Evolutionary conservation across 495 filamentous ascomycete species (phyloP).

Genomic region (Xylaria palmicola): DNA sequence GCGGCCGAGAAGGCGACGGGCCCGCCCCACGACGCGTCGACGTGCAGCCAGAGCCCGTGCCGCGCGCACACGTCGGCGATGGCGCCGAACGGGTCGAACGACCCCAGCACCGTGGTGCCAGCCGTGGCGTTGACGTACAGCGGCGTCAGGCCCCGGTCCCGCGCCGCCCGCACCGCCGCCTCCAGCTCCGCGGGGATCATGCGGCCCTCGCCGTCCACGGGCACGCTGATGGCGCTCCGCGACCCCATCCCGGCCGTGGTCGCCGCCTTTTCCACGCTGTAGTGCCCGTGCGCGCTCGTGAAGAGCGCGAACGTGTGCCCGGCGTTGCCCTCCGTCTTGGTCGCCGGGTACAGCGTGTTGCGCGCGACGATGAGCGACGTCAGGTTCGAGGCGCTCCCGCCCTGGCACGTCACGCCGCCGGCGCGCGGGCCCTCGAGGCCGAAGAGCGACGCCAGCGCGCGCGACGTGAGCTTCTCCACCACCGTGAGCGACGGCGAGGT

Average conservation of each 20-base stretch:
- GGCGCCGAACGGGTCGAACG: slow-evolving; percentile 76
- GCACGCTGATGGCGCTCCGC: slow-evolving; percentile 66
- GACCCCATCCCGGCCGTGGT: slow-evolving; percentile 82
- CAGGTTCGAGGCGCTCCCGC: slow-evolving; percentile 81
- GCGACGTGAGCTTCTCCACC: slow-evolving; percentile 76
- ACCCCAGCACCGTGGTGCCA: slow-evolving; percentile 89
- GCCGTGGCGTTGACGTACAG: slow-evolving; percentile 96
- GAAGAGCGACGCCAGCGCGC: slow-evolving; percentile 69
- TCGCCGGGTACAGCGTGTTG: slow-evolving; percentile 76
- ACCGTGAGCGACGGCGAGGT: slow-evolving; percentile 86
- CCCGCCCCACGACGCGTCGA: slow-evolving; percentile 91
- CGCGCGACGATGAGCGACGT: slow-evolving; percentile 87
- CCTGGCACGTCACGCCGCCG: slow-evolving; percentile 85
- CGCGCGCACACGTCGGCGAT: slow-evolving; percentile 70
- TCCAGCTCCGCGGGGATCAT: slow-evolving; percentile 70
- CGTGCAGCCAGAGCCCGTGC: slow-evolving; percentile 81
- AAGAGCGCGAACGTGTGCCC: slow-evolving; percentile 73
- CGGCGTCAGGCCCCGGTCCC: slow-evolving; percentile 66
- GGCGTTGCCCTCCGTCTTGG: slow-evolving; percentile 69
- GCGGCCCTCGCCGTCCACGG: slow-evolving; percentile 66
- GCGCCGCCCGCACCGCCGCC: slow-evolving; percentile 55
- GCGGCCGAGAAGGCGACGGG: slow-evolving; percentile 71
- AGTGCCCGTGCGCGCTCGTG: slow-evolving; percentile 86
- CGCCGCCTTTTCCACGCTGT: slow-evolving; percentile 91
- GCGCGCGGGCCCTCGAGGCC: slow-evolving; percentile 70